Conservation (phyloP, 306 rosid genomes). For the Prunus salicina region DNA sequence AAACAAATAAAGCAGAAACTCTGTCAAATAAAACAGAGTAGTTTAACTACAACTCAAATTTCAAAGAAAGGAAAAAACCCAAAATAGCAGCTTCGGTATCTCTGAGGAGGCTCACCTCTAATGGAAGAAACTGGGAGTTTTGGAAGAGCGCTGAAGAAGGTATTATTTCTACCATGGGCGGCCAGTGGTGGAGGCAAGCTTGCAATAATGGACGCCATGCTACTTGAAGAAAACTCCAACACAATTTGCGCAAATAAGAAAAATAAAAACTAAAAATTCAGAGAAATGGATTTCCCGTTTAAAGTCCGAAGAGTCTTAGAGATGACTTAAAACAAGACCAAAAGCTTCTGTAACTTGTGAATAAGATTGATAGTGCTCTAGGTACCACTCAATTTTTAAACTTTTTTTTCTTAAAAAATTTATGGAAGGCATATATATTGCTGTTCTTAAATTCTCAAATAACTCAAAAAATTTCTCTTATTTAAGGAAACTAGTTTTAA, state of each 20-base stretch:
- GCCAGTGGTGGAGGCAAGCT: constrained; percentile 55
- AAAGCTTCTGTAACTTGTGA: constrained; percentile 6
- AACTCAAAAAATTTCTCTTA: too few species aligned
- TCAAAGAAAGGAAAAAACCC: neutral
- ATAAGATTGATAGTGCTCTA: neutral
- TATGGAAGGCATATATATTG: too few species aligned
- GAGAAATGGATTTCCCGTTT: neutral
- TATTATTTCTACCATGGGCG: constrained; percentile 31
- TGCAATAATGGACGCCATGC: constrained; percentile 69
- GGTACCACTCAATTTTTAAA: constrained; percentile 32
- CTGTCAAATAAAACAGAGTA: neutral
- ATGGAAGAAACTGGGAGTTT: constrained; percentile 33
- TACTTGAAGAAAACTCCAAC: neutral
- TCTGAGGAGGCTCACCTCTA: constrained; percentile 27
- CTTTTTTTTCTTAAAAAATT: too few species aligned
- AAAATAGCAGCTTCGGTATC: neutral
- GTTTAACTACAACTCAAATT: neutral
- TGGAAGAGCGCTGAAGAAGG: constrained; percentile 24
- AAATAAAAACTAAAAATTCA: neutral
- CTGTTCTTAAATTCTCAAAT: too few species aligned
- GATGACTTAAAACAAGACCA: constrained; percentile 5
- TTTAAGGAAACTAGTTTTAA: too few species aligned
- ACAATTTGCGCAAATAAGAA: neutral
- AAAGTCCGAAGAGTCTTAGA: neutral
- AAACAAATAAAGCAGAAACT: neutral